Conservation (phyloP, 345 rosid genomes). For the Durio zibethinus region DNA sequence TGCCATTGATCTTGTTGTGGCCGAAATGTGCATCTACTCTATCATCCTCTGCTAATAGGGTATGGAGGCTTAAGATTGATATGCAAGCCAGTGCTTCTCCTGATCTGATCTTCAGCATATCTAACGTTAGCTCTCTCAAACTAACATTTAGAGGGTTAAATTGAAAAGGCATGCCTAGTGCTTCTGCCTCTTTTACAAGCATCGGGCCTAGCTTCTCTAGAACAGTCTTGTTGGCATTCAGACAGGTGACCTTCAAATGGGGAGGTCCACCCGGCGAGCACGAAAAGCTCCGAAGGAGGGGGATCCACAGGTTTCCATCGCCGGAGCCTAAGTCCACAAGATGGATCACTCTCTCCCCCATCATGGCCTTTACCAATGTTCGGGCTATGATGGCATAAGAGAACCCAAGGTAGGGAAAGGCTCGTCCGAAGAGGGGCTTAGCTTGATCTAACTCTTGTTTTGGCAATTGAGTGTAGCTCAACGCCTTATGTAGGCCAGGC, state of each 20-base stretch:
- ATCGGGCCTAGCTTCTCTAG: slow-evolving; percentile 33
- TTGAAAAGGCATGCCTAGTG: slow-evolving; percentile 39
- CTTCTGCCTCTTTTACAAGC: slow-evolving; percentile 44
- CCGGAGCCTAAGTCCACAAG: slow-evolving; percentile 44
- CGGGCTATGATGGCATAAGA: slow-evolving; percentile 27
- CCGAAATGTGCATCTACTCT: slow-evolving; percentile 44
- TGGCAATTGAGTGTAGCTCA: slow-evolving; percentile 23
- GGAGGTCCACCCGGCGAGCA: slow-evolving; percentile 24
- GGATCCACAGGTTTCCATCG: slow-evolving; percentile 37
- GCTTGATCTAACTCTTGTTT: background rate
- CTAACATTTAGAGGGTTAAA: slow-evolving; percentile 33
- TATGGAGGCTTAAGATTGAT: slow-evolving; percentile 44
- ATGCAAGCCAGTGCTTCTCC: slow-evolving; percentile 46
- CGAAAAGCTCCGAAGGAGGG: slow-evolving; percentile 36
- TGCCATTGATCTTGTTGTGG: slow-evolving; percentile 5
- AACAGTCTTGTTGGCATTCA: slow-evolving; percentile 7
- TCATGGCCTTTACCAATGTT: slow-evolving; percentile 28
- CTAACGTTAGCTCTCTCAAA: slow-evolving; percentile 31
- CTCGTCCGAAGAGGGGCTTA: slow-evolving; percentile 18
- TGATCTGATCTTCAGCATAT: slow-evolving; percentile 32
- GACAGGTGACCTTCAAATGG: slow-evolving; percentile 42
- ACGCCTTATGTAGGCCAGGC: slow-evolving; percentile 45
- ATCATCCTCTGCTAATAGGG: slow-evolving; percentile 46
- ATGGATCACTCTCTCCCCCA: slow-evolving; percentile 33
- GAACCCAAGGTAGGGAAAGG: slow-evolving; percentile 34